phyloP scores from a whole-genome alignment of 306 rosid genomes.

The Prunus mume region DNA sequence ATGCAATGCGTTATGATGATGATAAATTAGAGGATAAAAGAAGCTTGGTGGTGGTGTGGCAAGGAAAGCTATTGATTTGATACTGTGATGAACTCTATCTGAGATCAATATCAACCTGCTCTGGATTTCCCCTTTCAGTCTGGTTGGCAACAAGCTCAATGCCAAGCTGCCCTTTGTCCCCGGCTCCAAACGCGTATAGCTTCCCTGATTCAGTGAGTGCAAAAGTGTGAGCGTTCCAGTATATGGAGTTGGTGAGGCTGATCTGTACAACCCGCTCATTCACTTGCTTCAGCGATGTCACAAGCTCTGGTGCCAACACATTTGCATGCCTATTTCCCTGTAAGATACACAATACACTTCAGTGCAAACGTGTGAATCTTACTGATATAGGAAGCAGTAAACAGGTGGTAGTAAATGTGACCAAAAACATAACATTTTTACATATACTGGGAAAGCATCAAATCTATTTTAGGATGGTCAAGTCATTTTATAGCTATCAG shows the following conservation, averaged over 20 bases:
- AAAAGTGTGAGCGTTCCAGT: constrained; percentile 94
- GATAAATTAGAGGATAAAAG: constrained; percentile 42
- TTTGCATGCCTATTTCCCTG: constrained; percentile 74
- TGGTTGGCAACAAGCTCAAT: constrained; percentile 69
- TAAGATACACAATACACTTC: neutral
- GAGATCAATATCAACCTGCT: constrained; percentile 73
- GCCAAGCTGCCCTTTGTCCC: constrained; percentile 93
- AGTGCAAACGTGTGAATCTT: neutral
- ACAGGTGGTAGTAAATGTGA: neutral
- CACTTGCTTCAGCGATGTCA: constrained; percentile 63
- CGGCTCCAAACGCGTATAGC: constrained; percentile 89
- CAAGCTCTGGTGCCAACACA: constrained; percentile 69
- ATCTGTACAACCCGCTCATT: constrained; percentile 84
- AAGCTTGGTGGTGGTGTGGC: constrained; percentile 1
- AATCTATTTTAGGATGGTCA: neutral
- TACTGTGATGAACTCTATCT: constrained; percentile 34
- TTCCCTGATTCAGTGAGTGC: constrained; percentile 92
- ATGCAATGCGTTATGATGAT: constrained; percentile 45
- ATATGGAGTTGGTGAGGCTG: constrained; percentile 82
- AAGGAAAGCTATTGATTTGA: constrained; percentile 1
- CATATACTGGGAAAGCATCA: neutral
- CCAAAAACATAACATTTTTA: neutral
- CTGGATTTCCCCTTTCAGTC: constrained; percentile 77
- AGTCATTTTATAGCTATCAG: neutral
- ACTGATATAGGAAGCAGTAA: neutral